Evolutionary conservation across 306 rosid genomes (phyloP), one percentile per base, ranked within the genome.

Genomic region (Fragaria ananassa): DNA sequence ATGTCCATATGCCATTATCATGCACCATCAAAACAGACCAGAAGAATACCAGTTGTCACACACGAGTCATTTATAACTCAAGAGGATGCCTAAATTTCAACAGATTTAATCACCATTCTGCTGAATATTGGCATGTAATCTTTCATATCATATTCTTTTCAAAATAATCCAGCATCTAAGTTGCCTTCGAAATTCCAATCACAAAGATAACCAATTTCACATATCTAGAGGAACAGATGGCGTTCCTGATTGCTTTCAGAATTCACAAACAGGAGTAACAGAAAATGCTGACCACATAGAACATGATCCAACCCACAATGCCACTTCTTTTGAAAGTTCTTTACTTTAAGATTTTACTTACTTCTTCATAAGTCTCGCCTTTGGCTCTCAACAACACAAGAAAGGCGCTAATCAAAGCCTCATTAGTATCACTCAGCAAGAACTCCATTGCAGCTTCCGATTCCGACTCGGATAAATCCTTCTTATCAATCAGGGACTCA

Each of bases 301-400:
- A 70, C 41, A 50, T 19, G 34, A 71, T n/a, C 34, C 47, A 35
- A 39, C 66, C 39, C 39, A 23, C 60, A 72, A 54, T 72, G 35
- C 41, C n/a, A 57, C 5, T 8, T 35, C 4, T 23, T 8, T 3
- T 14, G 13, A 3, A 57, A 58, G 64, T 58, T 7, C 9, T 35
- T 5, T 0, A 1, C 62, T 57, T 57, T 10, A 14, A 56, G 12
- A 56, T 8, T 39, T 15, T 60, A 53, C 83, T 86, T 76, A 89
- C 99, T 71, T 95, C 99, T 87, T 87, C 97, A 79, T 72, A 87
- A 15, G 97, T 95, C 85, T 95, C 99, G 68, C 97, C 93, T 84
- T 95, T 95, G 61, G 97, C 97, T 77, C 97, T 91, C 70, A 95
- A 58, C 37, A 95, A 84, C 19, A 95, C 96, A 37, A 92, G 97